A percentile compares a stretch with the other conserved stretches of the same genome.
phyloP scores from a whole-genome alignment of 2,329 filamentous ascomycete genomes.

The Arthrinium puccinioides region DNA sequence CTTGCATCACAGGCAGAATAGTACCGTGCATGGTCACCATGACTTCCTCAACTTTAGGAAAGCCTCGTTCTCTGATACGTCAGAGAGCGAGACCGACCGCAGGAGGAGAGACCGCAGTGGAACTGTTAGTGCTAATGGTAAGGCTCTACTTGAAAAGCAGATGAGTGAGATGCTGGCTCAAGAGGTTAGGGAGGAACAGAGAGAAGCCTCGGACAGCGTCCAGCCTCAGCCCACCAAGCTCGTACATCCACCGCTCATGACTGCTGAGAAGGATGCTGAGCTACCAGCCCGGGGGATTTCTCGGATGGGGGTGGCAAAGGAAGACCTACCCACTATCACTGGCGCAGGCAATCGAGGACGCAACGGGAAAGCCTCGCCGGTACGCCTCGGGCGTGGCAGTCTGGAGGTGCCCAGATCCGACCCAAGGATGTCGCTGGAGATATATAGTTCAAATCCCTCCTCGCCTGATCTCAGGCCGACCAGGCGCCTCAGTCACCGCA shows the following conservation, averaged over 20 bases:
- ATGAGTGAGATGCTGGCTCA: constrained; percentile 54
- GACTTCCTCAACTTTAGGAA: constrained; percentile 46
- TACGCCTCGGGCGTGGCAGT: constrained; percentile 31
- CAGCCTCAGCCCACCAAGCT: constrained; percentile 27
- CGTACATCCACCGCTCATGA: constrained; percentile 21
- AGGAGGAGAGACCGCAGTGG: constrained; percentile 32
- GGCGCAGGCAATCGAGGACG: too few species aligned
- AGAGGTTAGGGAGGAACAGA: constrained; percentile 38
- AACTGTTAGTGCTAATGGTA: constrained; percentile 41
- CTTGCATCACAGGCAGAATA: constrained; percentile 46
- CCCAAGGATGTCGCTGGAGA: constrained; percentile 33
- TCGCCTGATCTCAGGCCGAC: constrained; percentile 44
- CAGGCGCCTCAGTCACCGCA: constrained; percentile 37
- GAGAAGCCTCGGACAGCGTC: constrained; percentile 18
- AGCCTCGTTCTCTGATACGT: constrained; percentile 52
- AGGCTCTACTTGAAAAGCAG: constrained; percentile 52
- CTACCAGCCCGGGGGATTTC: constrained; percentile 7
- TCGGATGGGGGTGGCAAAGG: constrained; percentile 12
- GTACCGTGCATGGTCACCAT: constrained; percentile 41
- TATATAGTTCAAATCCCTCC: constrained; percentile 37
- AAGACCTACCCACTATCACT: too few species aligned
- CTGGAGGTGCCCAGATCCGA: constrained; percentile 38
- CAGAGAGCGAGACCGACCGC: constrained; percentile 47
- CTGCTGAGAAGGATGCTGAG: constrained; percentile 14
- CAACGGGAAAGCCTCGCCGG: too few species aligned